These are phyloP conservation scores for Cokeromyces recurvatus DNA, from an alignment of 371 early-diverging fungal species.

Conservation along the genomic window DNA sequence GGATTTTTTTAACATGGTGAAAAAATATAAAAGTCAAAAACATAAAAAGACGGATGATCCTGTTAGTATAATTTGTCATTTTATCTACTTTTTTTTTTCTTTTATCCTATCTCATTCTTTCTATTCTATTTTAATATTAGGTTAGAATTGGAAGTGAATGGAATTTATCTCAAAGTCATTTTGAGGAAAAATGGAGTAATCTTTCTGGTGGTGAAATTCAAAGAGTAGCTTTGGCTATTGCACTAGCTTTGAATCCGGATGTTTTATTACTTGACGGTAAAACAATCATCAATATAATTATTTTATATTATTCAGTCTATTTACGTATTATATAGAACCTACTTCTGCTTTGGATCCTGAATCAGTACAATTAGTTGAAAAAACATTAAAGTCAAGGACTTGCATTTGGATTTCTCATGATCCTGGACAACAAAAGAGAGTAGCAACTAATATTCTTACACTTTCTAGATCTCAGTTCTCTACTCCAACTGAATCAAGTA, in stretches of 20 bases:
- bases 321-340: slow-evolving; percentile 64
- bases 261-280: slow-evolving; percentile 80
- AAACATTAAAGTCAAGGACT: slow-evolving; percentile 52
- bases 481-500: neutral
- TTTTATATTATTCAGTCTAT: neutral
- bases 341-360: slow-evolving; percentile 83
- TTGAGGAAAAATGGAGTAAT: slow-evolving; percentile 71
- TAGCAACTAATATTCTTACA: slow-evolving; percentile 44
- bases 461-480: slow-evolving; percentile 1
- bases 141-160: slow-evolving; percentile 58
- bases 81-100: too few relatives aligned
- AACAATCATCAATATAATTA: neutral
- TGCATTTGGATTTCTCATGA: slow-evolving; percentile 85
- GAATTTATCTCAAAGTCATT: slow-evolving; percentile 63
- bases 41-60: slow-evolving; percentile 50
- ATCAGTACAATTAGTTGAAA: slow-evolving; percentile 69
- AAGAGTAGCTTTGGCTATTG: slow-evolving; percentile 76
- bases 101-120: too few relatives aligned
- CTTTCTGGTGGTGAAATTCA: slow-evolving; percentile 91
- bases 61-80: slow-evolving; percentile 36
- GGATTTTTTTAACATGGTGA: slow-evolving; percentile 61
- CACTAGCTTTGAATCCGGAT: slow-evolving; percentile 75
- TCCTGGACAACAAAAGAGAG: slow-evolving; percentile 68
- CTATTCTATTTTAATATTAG: too few relatives aligned
- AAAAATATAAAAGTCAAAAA: slow-evolving; percentile 54